Conservation (phyloP, 495 filamentous ascomycete genomes). For the Aspergillus affinis region DNA sequence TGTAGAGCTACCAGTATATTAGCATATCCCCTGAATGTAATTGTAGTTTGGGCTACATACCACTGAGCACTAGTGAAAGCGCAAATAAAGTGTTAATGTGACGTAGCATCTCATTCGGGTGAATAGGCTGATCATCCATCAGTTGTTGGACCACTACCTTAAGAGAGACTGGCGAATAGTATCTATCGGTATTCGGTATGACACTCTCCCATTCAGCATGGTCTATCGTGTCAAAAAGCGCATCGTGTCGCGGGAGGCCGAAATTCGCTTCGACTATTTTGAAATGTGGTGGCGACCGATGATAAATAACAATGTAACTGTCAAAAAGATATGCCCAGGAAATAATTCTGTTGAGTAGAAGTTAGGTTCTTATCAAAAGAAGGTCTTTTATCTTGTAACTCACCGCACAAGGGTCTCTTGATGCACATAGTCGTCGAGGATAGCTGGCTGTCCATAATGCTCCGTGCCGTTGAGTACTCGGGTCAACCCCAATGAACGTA, state of each 20-base stretch:
- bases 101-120: background rate
- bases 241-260: slow-evolving; percentile 1
- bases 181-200: background rate
- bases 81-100: slow-evolving; percentile 2
- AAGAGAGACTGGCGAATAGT: background rate
- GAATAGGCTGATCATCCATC: background rate
- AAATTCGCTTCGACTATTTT: slow-evolving; percentile 2
- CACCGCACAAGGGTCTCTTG: slow-evolving; percentile 7
- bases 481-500: slow-evolving; percentile 6
- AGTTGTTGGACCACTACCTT: background rate
- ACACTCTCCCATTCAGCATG: background rate
- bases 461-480: background rate
- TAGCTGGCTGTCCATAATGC: background rate
- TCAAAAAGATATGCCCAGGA: slow-evolving; percentile 7
- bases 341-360: background rate
- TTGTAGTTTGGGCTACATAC: background rate
- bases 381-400: background rate
- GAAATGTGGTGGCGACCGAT: slow-evolving; percentile 6
- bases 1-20: slow-evolving; percentile 1
- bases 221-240: background rate
- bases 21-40: background rate
- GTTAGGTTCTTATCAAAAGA: too few species aligned
- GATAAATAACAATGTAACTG: slow-evolving; percentile 5
- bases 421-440: background rate
- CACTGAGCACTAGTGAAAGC: background rate